A percentile compares a stretch with the other conserved stretches of the same genome.
Conservation (phyloP, 2,329 filamentous ascomycete genomes). For the Metarhizium album region DNA sequence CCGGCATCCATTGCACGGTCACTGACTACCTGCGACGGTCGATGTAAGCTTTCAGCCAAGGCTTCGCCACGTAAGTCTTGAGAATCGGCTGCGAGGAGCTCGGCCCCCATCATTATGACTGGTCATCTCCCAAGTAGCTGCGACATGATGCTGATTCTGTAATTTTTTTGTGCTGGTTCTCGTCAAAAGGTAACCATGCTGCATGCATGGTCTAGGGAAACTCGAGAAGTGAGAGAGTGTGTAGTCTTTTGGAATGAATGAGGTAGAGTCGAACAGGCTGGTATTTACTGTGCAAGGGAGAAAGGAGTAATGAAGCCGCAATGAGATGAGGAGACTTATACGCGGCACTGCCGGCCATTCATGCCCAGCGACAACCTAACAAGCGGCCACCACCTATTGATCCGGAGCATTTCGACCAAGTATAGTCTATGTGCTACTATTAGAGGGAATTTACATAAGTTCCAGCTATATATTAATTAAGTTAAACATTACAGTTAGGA, state of each 20-base stretch:
- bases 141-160: neutral
- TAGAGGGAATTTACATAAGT: neutral
- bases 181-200: no score
- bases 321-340: neutral
- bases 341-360: neutral
- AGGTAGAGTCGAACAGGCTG: neutral
- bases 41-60: no score
- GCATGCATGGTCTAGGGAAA: no score
- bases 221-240: no score
- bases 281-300: neutral
- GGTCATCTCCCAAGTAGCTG: no score
- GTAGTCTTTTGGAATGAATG: no score
- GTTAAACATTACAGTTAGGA: neutral
- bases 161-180: neutral
- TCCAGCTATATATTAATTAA: neutral
- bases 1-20: neutral
- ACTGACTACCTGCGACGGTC: neutral
- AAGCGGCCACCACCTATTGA: constrained; percentile 2
- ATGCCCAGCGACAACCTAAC: neutral
- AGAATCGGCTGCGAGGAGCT: neutral
- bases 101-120: neutral
- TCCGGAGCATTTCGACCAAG: neutral
- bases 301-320: neutral
- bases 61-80: neutral
- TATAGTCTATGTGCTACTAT: neutral